A percentile compares a stretch with the other conserved stretches of the same genome.
phyloP scores from a whole-genome alignment of 345 rosid genomes.

The Acer yangbiense region DNA sequence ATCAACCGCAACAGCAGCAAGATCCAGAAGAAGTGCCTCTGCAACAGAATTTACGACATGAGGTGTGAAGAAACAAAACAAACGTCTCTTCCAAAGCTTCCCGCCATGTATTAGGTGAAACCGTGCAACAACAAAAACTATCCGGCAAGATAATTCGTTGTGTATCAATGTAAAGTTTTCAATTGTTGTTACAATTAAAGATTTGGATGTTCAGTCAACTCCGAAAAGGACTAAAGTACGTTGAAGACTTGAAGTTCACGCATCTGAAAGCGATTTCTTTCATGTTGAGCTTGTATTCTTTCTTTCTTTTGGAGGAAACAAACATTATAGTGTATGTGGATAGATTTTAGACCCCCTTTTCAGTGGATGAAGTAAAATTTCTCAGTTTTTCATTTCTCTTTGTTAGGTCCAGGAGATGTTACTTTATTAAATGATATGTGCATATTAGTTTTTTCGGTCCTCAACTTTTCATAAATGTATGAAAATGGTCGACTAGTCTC shows the following conservation, averaged over 20 bases:
- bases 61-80: neutral
- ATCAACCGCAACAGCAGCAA: slow-evolving; percentile 30
- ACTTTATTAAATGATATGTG: no score
- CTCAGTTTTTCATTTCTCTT: neutral
- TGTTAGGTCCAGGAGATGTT: neutral
- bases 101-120: neutral
- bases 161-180: slow-evolving; percentile 35
- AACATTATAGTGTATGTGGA: neutral
- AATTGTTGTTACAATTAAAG: slow-evolving; percentile 18
- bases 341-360: neutral
- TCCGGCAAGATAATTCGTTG: slow-evolving; percentile 26
- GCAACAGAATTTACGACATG: slow-evolving; percentile 22
- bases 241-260: slow-evolving; percentile 1
- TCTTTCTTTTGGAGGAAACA: neutral
- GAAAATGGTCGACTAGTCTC: no score
- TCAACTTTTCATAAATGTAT: no score
- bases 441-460: no score
- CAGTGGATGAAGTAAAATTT: neutral
- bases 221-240: neutral
- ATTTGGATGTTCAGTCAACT: neutral
- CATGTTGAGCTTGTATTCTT: neutral
- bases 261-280: neutral
- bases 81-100: neutral
- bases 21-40: slow-evolving; percentile 5
- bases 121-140: neutral